Base-by-base conservation (phyloP, 257 asterid species). In the Coffea canephora region DNA sequence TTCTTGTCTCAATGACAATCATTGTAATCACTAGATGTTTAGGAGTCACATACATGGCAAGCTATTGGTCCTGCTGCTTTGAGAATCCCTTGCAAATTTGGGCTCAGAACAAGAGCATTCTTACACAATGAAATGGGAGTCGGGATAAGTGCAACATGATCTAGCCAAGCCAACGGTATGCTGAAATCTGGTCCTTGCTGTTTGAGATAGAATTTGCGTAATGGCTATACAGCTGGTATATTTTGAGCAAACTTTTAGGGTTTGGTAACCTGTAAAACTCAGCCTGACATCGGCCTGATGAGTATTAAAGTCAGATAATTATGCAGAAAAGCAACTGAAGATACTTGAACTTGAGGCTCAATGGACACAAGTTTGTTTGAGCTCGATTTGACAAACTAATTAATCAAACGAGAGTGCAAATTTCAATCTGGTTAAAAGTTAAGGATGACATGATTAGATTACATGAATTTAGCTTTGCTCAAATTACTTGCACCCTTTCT, bases 11-110 rank as follows among this genome's bases (percentile, higher is more conserved):
- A 72, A 25, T 14, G 76, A 49, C 41, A 72, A 72, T 72, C 59
- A 72, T 48, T 72, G 76, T 46, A 25, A 48, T 72, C 62, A 72
- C 76, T 72, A 48, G 23, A 25, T 13, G 74, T 41, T 70, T 13
- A 48, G 25, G 41, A 31, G 55, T 48, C 41, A 25, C 23, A 19
- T 13, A n/a, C 11, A 9, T 48, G 18, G 0, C 4, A 23, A 48
- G 54, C 48, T 71, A 52, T 71, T 71, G 75, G 75, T 36, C 0
- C 41, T 46, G 23, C 75, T 71, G 43, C n/a, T 46, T 46, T 46
- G 11, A 27, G 39, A 10, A 8, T 25, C 7, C 69, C 69, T 65
- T 13, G 41, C 15, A 39, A 19, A 2, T 25, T 27, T 65, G 41
- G 41, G 18, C 39, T 65, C 6, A 27, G 70, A 4, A 25, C 70